Evolutionary conservation across 352 stramenopile genomes (phyloP), one percentile per base, ranked within the genome.

Genomic region (Pythium guiyangense): DNA sequence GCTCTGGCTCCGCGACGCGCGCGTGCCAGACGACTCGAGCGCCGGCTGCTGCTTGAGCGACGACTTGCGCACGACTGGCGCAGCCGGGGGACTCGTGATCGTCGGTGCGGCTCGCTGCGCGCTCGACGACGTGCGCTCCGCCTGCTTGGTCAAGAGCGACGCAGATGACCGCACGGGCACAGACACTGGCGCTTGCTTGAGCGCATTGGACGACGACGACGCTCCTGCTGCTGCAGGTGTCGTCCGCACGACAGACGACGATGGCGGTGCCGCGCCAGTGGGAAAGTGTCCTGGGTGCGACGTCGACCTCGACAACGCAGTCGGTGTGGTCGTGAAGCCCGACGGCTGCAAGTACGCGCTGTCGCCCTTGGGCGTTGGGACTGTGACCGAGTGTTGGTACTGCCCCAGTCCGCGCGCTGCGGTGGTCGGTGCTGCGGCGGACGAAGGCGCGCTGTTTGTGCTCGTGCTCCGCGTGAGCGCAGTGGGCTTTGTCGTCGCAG

Each of bases 1-100:
- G 27, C 59, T 65, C 52, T 65, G 44, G 15, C 52, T 65, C 22
- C 59, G 45, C 26, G 35, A 22, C n/a, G 47, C 37, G n/a, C 53
- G 59, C 4, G 18, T 60, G 9, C 31, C 52, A 10, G 27, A 15
- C 0, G 39, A 17, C 6, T 50, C 37, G 29, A 22, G 14, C 27
- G 42, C 10, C 37, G n/a, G 31, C 43, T 48, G 31, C 43, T 48
- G 35, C 34, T 57, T 54, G 17, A 55, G 20, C 46, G 49, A 58
- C 34, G 57, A 63, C 50, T 58, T 56, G 43, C 43, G 49, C 22
- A 39, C 34, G 10, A 43, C 42, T 47, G 42, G 17, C 20, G 42
- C 18, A 11, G n/a, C 17, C 0, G 39, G 18, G 12, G 14, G 39
- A n/a, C 18, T 44, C 9, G 9, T 47, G 42, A 12, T 27, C 42